These are phyloP conservation scores for Kwoniella mangroviensis DNA, from an alignment of 768 basidiomycete genomes.

Conservation along the genomic window DNA sequence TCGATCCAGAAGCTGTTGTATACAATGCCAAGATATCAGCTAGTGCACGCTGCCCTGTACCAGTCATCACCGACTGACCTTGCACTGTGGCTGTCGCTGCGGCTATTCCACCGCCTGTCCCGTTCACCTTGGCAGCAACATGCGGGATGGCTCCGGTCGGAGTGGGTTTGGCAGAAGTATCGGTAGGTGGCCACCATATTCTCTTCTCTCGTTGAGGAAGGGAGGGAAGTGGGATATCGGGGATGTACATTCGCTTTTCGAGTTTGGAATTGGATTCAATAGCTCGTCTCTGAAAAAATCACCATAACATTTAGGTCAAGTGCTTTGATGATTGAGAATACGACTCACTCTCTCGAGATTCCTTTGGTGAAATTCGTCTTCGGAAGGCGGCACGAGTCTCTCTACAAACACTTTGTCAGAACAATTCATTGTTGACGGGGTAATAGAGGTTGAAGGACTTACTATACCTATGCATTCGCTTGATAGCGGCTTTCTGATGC, in stretches of 20 bases:
- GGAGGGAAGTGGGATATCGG: neutral
- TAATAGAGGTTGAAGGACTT: neutral
- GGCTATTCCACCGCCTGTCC: neutral
- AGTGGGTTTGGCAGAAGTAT: neutral
- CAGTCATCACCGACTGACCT: conserved; percentile 9
- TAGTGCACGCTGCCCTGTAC: too few relatives aligned
- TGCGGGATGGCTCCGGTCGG: neutral
- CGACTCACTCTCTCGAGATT: conserved; percentile 5
- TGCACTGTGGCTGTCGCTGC: conserved; percentile 13
- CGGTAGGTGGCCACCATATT: conserved; percentile 16
- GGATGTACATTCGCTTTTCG: conserved; percentile 13
- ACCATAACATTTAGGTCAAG: neutral
- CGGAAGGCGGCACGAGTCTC: conserved; percentile 6
- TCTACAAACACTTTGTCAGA: too few relatives aligned
- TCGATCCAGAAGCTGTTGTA: conserved; percentile 28
- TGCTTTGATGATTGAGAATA: neutral
- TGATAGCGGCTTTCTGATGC: conserved; percentile 26
- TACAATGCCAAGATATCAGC: neutral
- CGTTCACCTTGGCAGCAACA: neutral
- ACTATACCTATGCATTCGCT: conserved; percentile 25
- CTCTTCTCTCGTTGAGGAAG: neutral
- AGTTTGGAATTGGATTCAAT: conserved; percentile 10
- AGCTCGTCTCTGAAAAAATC: neutral
- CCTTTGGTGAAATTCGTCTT: neutral
- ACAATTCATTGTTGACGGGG: neutral